A percentile compares a stretch with the other conserved stretches of the same genome.
Conservation (phyloP, 345 rosid genomes). For the Pseudoturritis turrita region DNA sequence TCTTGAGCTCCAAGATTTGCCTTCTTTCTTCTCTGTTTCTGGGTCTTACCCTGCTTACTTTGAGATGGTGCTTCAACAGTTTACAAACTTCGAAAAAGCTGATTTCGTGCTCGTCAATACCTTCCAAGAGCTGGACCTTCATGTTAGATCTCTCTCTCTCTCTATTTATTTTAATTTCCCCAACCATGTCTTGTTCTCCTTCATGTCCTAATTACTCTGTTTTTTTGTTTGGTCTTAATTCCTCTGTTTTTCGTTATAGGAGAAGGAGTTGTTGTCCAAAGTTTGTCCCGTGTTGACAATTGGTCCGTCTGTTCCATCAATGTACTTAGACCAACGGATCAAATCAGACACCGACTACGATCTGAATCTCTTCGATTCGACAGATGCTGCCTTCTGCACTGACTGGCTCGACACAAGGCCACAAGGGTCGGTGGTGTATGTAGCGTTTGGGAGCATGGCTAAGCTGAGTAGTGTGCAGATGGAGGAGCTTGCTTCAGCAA, state of each 20-base stretch:
- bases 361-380: conserved; percentile 34
- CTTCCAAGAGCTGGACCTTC: conserved; percentile 37
- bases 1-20: conserved; percentile 53
- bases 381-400: conserved; percentile 17
- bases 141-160: conserved; percentile 32
- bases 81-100: conserved; percentile 37
- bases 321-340: conserved; percentile 47
- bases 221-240: neutral
- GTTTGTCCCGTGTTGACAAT: conserved; percentile 37
- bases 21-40: conserved; percentile 34
- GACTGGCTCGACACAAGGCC: conserved; percentile 50
- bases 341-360: conserved; percentile 42
- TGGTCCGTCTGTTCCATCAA: conserved; percentile 66
- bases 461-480: conserved; percentile 33
- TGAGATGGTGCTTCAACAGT: conserved; percentile 40
- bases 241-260: conserved; percentile 30
- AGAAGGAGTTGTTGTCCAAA: conserved; percentile 42
- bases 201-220: neutral
- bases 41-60: conserved; percentile 43
- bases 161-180: neutral
- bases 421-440: conserved; percentile 51
- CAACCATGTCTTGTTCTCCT: neutral
- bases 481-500: conserved; percentile 51
- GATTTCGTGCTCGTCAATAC: conserved; percentile 39
- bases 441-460: conserved; percentile 64